Conservation (phyloP, 1,284 basidiomycete genomes). For the Puccinia coronata region DNA sequence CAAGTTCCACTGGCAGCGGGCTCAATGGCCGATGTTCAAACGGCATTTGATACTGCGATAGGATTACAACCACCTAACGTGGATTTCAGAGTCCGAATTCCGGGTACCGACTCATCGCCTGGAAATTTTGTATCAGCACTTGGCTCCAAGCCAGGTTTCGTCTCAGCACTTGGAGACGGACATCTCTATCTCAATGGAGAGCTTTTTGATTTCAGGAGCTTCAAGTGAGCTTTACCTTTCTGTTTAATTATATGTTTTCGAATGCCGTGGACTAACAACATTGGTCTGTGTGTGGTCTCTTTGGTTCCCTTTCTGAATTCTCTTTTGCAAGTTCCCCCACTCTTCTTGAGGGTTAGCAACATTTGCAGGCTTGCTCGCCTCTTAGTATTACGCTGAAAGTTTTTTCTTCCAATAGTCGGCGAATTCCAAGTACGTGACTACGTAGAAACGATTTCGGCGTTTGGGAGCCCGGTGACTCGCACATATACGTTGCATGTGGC, state of each 20-base stretch:
- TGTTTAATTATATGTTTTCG: background rate
- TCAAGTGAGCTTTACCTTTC: constrained; percentile 32
- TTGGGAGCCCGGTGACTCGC: constrained; percentile 33
- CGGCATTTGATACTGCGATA: background rate
- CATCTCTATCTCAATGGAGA: constrained; percentile 40
- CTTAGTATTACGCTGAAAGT: background rate
- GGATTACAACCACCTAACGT: background rate
- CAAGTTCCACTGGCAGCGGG: background rate
- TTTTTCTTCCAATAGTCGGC: background rate
- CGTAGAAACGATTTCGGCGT: constrained; percentile 25
- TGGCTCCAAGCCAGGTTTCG: constrained; percentile 18
- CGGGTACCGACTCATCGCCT: background rate
- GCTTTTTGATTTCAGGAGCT: constrained; percentile 45
- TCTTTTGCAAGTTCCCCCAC: constrained; percentile 7
- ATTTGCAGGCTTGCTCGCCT: background rate
- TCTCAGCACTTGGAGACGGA: constrained; percentile 35
- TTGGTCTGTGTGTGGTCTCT: background rate
- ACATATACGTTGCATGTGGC: constrained; percentile 43
- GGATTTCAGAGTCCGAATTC: background rate
- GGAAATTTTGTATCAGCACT: background rate
- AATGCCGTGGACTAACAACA: background rate
- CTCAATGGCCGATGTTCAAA: background rate
- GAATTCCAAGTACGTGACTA: constrained; percentile 31
- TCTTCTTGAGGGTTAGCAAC: constrained; percentile 19
- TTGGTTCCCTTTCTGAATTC: background rate